Conservation (phyloP, 768 basidiomycete species). For the Russula sp. region DNA sequence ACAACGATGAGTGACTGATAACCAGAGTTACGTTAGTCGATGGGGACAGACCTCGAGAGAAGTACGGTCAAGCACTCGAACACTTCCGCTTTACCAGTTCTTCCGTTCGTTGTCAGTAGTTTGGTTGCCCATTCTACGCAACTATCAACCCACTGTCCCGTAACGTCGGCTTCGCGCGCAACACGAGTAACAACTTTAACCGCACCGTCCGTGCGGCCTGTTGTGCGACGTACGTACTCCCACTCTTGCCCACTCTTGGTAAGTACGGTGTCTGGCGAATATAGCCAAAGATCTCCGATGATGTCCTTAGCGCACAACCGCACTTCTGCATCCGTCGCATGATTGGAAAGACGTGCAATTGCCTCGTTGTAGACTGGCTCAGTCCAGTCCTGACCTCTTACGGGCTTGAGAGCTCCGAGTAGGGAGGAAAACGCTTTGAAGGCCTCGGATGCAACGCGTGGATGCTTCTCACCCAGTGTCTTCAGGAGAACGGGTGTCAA, state of each 20-base stretch:
- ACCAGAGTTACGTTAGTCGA: slow-evolving; percentile 36
- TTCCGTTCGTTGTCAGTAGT: slow-evolving; percentile 73
- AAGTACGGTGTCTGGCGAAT: slow-evolving; percentile 69
- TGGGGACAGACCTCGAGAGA: slow-evolving; percentile 52
- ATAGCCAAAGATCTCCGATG: slow-evolving; percentile 84
- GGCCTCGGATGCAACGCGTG: slow-evolving; percentile 82
- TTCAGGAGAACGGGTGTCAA: slow-evolving; percentile 75
- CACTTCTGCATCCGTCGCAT: slow-evolving; percentile 91
- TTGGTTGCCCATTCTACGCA: slow-evolving; percentile 75
- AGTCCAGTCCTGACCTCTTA: slow-evolving; percentile 63
- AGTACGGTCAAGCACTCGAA: slow-evolving; percentile 75
- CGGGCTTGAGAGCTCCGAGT: slow-evolving; percentile 68
- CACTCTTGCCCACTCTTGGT: slow-evolving; percentile 70
- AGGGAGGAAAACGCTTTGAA: slow-evolving; percentile 86
- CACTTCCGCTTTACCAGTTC: slow-evolving; percentile 72
- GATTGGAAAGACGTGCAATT: slow-evolving; percentile 61
- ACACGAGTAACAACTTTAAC: slow-evolving; percentile 82
- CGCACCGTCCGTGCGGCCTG: slow-evolving; percentile 68
- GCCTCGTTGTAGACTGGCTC: slow-evolving; percentile 75
- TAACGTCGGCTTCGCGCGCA: slow-evolving; percentile 67
- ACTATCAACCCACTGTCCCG: slow-evolving; percentile 77
- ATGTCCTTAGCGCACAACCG: slow-evolving; percentile 77
- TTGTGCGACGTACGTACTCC: slow-evolving; percentile 70
- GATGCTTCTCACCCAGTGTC: slow-evolving; percentile 77
- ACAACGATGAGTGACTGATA: slow-evolving; percentile 34